Evolutionary conservation across 371 early-diverging fungal species (phyloP), one percentile per base, ranked within the genome.

Genomic region (Mucor piriformis): DNA sequence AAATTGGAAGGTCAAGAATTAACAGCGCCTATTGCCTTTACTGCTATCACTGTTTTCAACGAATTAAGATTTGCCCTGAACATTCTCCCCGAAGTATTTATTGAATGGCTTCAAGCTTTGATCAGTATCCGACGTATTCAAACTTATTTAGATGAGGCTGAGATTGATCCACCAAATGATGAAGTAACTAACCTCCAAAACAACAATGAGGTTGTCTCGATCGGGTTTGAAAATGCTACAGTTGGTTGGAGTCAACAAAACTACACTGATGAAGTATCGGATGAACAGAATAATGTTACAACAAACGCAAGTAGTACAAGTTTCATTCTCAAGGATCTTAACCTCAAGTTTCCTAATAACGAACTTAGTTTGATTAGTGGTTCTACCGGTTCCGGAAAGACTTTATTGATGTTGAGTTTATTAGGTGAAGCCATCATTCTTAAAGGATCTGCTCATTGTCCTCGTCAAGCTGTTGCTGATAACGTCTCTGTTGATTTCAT

Each of bases 131-230:
- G 69, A 18, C 88, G 96, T 61, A 88, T 96, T 52, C 79, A 89
- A 58, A 70, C 66, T 13, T 88, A 91, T 43, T 75, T 95, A 50
- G 69, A 82, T n/a, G 89, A 93, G 56, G 77, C 82, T 4, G 95
- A 95, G 53, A 72, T 95, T 8, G 74, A 66, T 21, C 73, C 21
- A 18, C 84, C 88, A 34, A 74, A 92, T 47, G 60, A 76, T 15
- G 86, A 91, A 89, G 56, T 46, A 3, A 21, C 43, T 5, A 8
- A 43, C 5, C 23, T 21, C 20, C 43, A 43, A 43, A 8, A 43
- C 0, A 24, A 15, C 10, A 23, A 46, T 6, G 12, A 24, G 25
- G 23, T 29, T 6, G n/a, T 43, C 13, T 61, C 57, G 6, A 70
- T 82, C 32, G 42, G 81, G 73, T 23, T 76, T 73, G 66, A 74